A percentile compares a stretch with the other conserved stretches of the same genome.
Evolutionary conservation across 1,284 basidiomycete genomes (phyloP).

Genomic region (Fistulina hepatica): DNA sequence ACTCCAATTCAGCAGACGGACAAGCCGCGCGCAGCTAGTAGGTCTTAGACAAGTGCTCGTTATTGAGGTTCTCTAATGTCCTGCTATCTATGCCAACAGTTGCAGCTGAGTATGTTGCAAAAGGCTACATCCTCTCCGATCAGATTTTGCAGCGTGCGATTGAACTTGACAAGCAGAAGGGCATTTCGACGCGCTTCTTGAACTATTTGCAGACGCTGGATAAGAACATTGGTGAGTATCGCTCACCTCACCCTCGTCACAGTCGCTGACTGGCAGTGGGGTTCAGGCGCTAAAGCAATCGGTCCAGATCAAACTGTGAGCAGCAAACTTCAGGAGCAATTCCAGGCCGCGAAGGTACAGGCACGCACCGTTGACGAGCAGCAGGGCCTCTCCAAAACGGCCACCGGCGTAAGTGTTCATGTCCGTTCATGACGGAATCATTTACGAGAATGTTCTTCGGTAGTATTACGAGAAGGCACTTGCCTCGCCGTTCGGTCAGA

Average conservation of each 20-base stretch:
- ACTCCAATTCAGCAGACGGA: slow-evolving; percentile 59
- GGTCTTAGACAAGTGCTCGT: slow-evolving; percentile 20
- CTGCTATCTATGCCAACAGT: slow-evolving; percentile 30
- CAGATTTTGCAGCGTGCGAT: slow-evolving; percentile 75
- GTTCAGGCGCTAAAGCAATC: slow-evolving; percentile 46
- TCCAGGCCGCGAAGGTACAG: slow-evolving; percentile 51
- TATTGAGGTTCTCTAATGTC: background rate
- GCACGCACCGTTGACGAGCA: slow-evolving; percentile 72
- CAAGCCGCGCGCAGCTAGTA: slow-evolving; percentile 74
- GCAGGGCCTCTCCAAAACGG: slow-evolving; percentile 61
- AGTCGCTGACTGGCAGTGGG: no score
- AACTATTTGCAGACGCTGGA: slow-evolving; percentile 67
- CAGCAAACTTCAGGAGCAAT: slow-evolving; percentile 53
- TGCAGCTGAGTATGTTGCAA: slow-evolving; percentile 83
- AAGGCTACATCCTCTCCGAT: slow-evolving; percentile 77
- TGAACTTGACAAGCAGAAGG: slow-evolving; percentile 76
- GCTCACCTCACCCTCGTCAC: no score
- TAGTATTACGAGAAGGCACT: slow-evolving; percentile 78
- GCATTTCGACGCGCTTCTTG: slow-evolving; percentile 80
- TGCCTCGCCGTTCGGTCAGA: slow-evolving; percentile 65
- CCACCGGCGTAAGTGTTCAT: slow-evolving; percentile 45
- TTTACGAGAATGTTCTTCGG: slow-evolving; percentile 6
- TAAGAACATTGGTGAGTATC: slow-evolving; percentile 58
- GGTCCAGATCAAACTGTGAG: slow-evolving; percentile 71
- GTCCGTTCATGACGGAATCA: background rate